A percentile compares a stretch with the other conserved stretches of the same genome.
Evolutionary conservation across 148 eudicot genomes (phyloP).

Genomic region (Linanthus parryae): DNA sequence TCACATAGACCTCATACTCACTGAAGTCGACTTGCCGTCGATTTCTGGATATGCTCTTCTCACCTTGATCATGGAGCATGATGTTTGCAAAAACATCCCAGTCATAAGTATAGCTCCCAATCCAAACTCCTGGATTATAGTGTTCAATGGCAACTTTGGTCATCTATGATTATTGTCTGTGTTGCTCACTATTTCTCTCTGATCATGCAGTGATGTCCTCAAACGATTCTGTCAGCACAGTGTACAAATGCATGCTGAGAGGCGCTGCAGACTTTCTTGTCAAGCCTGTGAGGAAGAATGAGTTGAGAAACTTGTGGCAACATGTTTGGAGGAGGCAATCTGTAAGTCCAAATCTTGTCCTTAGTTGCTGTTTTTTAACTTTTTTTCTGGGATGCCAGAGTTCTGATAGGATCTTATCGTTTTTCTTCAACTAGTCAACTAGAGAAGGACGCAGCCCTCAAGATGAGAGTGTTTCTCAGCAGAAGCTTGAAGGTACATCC

Average conservation of each 20-base stretch:
- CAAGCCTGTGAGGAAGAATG: constrained; percentile 89
- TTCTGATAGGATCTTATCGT: constrained; percentile 7
- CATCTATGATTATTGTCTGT: no score
- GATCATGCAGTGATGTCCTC: constrained; percentile 90
- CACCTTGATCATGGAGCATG: constrained; percentile 71
- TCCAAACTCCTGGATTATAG: background rate
- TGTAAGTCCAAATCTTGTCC: constrained; percentile 36
- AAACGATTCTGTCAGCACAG: constrained; percentile 73
- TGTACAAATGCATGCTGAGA: constrained; percentile 87
- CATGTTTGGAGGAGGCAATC: constrained; percentile 96
- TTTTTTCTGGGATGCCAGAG: no score
- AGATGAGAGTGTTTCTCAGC: constrained; percentile 49
- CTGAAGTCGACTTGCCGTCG: constrained; percentile 84
- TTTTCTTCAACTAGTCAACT: constrained; percentile 24
- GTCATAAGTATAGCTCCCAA: constrained; percentile 67
- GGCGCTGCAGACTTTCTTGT: constrained; percentile 94
- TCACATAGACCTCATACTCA: constrained; percentile 69
- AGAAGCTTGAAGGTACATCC: constrained; percentile 70
- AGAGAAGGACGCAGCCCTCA: constrained; percentile 31
- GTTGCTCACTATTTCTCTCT: no score
- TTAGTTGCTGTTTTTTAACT: background rate
- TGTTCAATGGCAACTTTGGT: no score
- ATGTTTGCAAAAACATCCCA: constrained; percentile 82
- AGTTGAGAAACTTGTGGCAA: constrained; percentile 89
- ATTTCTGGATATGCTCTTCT: constrained; percentile 92